These are phyloP conservation scores for Albifimbria verrucaria DNA, from an alignment of 2,329 filamentous ascomycete species.

Conservation along the genomic window DNA sequence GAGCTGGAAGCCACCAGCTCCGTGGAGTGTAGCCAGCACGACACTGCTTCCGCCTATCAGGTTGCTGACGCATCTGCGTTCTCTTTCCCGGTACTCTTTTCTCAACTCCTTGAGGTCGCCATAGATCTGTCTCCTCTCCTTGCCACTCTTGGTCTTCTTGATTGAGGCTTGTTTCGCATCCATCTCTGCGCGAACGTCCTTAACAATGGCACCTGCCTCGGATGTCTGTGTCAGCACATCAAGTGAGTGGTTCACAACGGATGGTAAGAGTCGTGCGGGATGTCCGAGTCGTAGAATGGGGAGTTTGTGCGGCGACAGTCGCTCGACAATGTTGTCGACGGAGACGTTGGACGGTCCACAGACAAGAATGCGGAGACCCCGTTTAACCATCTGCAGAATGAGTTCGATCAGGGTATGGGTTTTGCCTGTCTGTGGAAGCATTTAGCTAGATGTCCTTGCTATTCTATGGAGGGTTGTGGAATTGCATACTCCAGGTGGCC, in stretches of 20 bases:
- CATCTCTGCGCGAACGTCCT: constrained; percentile 88
- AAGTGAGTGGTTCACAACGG: constrained; percentile 83
- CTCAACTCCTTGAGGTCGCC: constrained; percentile 79
- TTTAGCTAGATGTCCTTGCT: constrained; percentile 9
- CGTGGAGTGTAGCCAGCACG: constrained; percentile 88
- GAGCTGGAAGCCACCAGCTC: constrained; percentile 81
- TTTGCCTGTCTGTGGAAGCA: constrained; percentile 70
- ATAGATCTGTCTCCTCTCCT: constrained; percentile 79
- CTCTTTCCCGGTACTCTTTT: constrained; percentile 83
- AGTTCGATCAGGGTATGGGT: constrained; percentile 95
- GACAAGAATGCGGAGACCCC: constrained; percentile 74
- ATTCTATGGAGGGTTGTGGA: neutral
- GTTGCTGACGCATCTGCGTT: constrained; percentile 74
- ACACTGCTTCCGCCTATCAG: constrained; percentile 78
- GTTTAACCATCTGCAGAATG: constrained; percentile 82
- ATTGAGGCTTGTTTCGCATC: constrained; percentile 87
- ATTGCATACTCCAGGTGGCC: constrained; percentile 71
- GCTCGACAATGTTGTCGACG: constrained; percentile 96
- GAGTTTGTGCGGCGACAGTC: constrained; percentile 78
- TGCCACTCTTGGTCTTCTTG: constrained; percentile 77
- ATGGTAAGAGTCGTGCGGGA: constrained; percentile 83
- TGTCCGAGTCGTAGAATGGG: constrained; percentile 89
- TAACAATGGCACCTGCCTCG: constrained; percentile 83
- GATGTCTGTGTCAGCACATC: constrained; percentile 89
- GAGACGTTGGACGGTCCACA: constrained; percentile 96